Conservation (phyloP, 306 rosid species). For the Heteromeles arbutifolia region DNA sequence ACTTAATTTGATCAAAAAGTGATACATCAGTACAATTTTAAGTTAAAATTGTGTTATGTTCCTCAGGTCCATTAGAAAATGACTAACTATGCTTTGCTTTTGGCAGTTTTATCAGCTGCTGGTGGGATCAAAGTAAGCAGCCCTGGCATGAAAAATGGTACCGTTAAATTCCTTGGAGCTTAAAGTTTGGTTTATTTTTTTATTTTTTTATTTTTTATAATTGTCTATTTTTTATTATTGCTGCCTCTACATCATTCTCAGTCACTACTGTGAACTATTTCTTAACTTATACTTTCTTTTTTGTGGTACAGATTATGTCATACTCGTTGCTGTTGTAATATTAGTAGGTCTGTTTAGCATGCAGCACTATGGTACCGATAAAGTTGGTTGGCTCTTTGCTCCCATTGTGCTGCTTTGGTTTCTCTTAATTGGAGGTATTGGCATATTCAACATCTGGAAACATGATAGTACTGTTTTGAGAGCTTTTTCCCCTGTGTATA, state of each 20-base stretch:
- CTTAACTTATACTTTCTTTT: conserved; percentile 19
- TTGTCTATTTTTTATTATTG: neutral
- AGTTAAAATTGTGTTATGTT: neutral
- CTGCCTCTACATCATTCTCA: neutral
- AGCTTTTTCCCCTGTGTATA: conserved; percentile 80
- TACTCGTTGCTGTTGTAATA: conserved; percentile 79
- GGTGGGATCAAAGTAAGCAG: conserved; percentile 94
- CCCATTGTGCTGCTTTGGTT: conserved; percentile 96
- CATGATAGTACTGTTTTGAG: conserved; percentile 59
- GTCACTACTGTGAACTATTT: conserved; percentile 7
- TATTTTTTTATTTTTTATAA: neutral
- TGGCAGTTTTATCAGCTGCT: conserved; percentile 83
- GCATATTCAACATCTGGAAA: conserved; percentile 81
- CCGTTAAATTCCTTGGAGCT: conserved; percentile 19
- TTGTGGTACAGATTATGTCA: conserved; percentile 59
- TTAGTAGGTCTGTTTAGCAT: conserved; percentile 82
- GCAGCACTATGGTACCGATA: conserved; percentile 95
- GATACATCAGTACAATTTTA: neutral
- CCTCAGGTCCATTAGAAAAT: conserved; percentile 10
- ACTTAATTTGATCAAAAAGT: neutral
- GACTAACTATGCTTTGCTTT: conserved; percentile 15
- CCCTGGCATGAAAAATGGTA: conserved; percentile 59
- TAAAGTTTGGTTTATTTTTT: neutral
- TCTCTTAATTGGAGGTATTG: conserved; percentile 88
- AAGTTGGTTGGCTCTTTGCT: conserved; percentile 99